A percentile compares a stretch with the other conserved stretches of the same genome.
phyloP scores from a whole-genome alignment of 306 rosid species.

The Ceratonia siliqua region DNA sequence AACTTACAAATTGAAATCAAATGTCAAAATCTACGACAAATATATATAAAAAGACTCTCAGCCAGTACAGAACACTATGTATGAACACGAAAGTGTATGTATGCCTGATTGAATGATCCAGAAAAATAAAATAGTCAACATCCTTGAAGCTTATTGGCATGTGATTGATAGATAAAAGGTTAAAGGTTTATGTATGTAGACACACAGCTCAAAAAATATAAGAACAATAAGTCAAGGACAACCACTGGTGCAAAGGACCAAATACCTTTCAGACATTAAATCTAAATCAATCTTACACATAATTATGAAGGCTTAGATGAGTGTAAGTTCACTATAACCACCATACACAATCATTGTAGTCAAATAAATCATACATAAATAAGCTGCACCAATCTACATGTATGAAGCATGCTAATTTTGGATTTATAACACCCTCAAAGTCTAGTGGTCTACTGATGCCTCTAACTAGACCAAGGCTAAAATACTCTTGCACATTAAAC shows the following conservation, averaged over 20 bases:
- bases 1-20: not conserved
- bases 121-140: not conserved
- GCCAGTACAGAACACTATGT: not conserved
- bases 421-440: not conserved
- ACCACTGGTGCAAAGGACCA: not conserved
- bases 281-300: not conserved
- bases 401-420: slow-evolving; percentile 11
- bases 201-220: not conserved
- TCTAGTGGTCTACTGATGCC: not conserved
- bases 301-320: not conserved
- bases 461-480: not conserved
- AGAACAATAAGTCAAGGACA: not conserved
- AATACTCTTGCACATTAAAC: not conserved
- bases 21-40: slow-evolving; percentile 13
- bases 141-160: not conserved
- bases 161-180: slow-evolving; percentile 3
- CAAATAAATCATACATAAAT: not conserved
- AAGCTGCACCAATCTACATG: slow-evolving; percentile 9
- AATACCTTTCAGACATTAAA: not conserved
- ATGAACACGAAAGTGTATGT: not conserved
- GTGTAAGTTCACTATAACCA: not conserved
- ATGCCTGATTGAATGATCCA: slow-evolving; percentile 1
- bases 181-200: not conserved
- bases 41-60: not conserved
- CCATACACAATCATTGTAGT: not conserved